These are phyloP conservation scores for Lactarius pseudohatsudake DNA, from an alignment of 768 basidiomycete species.

Conservation along the genomic window DNA sequence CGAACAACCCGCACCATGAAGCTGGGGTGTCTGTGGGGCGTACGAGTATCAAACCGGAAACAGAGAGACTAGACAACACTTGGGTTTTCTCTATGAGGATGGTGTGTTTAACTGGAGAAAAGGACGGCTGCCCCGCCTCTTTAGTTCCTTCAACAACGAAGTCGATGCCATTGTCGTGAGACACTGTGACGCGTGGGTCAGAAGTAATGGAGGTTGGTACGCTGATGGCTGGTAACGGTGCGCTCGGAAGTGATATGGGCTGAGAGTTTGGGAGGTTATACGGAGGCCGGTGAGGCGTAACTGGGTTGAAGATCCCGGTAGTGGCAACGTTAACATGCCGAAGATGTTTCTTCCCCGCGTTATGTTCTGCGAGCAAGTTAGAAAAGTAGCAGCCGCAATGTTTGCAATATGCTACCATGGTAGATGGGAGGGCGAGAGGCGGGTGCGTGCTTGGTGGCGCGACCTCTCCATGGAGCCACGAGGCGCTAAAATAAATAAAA, in stretches of 20 bases:
- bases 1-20: slow-evolving; percentile 8
- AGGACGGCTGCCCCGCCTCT: neutral
- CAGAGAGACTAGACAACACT: neutral
- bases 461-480: no score
- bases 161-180: slow-evolving; percentile 14
- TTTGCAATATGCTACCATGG: slow-evolving; percentile 17
- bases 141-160: slow-evolving; percentile 5
- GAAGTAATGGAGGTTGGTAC: no score
- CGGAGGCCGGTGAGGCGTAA: neutral
- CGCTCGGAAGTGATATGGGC: neutral
- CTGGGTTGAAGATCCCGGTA: no score
- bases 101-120: neutral
- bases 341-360: slow-evolving; percentile 7
- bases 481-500: no score
- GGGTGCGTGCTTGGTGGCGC: no score
- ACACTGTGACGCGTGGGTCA: slow-evolving; percentile 8
- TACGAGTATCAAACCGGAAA: neutral
- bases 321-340: neutral
- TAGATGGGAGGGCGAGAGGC: neutral
- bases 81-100: slow-evolving; percentile 4
- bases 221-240: no score
- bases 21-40: neutral
- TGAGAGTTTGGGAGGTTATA: neutral
- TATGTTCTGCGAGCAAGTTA: neutral
- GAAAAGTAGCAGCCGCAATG: slow-evolving; percentile 24